Conservation (phyloP, 1,284 basidiomycete genomes). For the Fomes fomentarius region DNA sequence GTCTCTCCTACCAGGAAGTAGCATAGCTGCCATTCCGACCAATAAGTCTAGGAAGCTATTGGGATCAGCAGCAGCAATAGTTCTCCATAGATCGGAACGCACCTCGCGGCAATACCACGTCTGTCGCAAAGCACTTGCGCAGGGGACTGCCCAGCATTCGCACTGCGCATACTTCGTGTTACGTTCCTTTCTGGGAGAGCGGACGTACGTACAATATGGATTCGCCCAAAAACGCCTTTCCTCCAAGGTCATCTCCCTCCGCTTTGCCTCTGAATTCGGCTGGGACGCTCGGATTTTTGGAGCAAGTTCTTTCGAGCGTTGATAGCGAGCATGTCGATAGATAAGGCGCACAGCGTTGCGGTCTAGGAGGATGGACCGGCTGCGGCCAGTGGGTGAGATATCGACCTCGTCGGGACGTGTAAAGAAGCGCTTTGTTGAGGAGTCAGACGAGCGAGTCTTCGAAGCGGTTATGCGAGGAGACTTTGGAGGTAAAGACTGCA, state of each 20-base stretch:
- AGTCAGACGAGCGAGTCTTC: no score
- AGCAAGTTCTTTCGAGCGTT: constrained; percentile 16
- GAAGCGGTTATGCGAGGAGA: no score
- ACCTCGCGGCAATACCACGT: constrained; percentile 61
- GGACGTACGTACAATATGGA: constrained; percentile 64
- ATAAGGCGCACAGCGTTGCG: constrained; percentile 20
- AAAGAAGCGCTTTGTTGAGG: background rate
- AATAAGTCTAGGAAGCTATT: constrained; percentile 62
- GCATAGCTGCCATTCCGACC: constrained; percentile 58
- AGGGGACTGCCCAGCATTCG: constrained; percentile 71
- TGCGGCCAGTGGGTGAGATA: constrained; percentile 23
- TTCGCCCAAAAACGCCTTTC: constrained; percentile 72
- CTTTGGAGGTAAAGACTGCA: constrained; percentile 12
- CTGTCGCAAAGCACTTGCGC: constrained; percentile 55
- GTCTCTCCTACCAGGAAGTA: constrained; percentile 35
- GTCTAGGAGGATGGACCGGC: constrained; percentile 29
- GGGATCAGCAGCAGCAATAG: no score
- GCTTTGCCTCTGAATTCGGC: constrained; percentile 26
- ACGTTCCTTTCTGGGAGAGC: no score
- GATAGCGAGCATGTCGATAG: constrained; percentile 18
- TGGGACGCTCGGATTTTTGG: constrained; percentile 12
- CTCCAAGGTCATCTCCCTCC: constrained; percentile 59
- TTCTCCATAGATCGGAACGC: constrained; percentile 14
- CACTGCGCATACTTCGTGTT: constrained; percentile 43
- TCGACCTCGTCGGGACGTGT: constrained; percentile 25